phyloP scores from a whole-genome alignment of 306 rosid genomes.

The Lathyrus aphaca region DNA sequence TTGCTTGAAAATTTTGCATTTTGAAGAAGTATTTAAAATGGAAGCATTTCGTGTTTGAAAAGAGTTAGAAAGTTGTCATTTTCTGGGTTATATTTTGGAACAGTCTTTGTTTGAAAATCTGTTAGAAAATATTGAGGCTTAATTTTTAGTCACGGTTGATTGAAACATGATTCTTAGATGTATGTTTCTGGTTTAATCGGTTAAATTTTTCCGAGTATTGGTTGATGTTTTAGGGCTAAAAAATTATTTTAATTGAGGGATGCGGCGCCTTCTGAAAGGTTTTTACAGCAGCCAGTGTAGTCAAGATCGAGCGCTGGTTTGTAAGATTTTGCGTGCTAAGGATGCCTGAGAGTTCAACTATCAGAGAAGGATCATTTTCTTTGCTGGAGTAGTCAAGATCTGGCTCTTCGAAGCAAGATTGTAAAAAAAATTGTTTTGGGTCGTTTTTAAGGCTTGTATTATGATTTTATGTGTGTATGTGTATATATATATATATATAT shows the following conservation, averaged over 20 bases:
- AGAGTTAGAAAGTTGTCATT: neutral
- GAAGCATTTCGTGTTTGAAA: neutral
- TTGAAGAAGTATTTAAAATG: neutral
- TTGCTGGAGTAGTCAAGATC: too few species aligned
- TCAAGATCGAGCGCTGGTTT: too few species aligned
- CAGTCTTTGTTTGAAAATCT: neutral
- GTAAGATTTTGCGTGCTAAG: too few species aligned
- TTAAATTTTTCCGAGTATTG: neutral
- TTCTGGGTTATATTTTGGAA: neutral
- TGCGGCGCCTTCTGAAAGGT: neutral
- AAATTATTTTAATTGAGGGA: neutral
- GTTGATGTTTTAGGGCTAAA: neutral
- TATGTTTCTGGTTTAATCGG: too few species aligned
- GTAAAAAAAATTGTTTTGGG: too few species aligned
- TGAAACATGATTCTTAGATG: too few species aligned
- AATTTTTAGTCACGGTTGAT: neutral
- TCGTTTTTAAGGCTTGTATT: too few species aligned
- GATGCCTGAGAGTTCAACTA: too few species aligned
- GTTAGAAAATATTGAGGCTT: neutral
- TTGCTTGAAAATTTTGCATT: neutral
- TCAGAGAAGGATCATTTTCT: too few species aligned
- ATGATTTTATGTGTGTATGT: too few species aligned
- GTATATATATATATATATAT: too few species aligned
- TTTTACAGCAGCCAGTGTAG: neutral
- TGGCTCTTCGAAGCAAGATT: too few species aligned